These are phyloP conservation scores for Daedalea quercina DNA, from an alignment of 768 basidiomycete genomes.

Conservation along the genomic window DNA sequence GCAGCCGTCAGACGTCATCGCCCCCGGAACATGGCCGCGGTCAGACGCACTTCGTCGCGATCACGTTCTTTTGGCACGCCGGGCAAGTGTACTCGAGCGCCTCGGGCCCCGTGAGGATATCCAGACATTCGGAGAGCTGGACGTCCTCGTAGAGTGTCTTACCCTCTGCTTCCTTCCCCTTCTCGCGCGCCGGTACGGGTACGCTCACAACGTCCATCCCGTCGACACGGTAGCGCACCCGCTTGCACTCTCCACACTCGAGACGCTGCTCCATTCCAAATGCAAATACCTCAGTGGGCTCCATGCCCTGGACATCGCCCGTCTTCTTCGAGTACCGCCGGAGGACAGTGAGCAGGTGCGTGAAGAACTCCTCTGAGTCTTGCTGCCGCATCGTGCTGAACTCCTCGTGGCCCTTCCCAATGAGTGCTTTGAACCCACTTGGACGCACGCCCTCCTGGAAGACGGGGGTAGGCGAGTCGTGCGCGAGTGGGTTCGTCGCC, in stretches of 20 bases:
- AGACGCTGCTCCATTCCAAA: constrained; percentile 86
- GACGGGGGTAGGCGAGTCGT: constrained; percentile 36
- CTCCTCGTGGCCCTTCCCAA: constrained; percentile 90
- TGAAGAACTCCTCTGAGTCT: constrained; percentile 93
- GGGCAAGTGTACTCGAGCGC: constrained; percentile 79
- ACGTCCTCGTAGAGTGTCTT: constrained; percentile 63
- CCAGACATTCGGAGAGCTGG: constrained; percentile 52
- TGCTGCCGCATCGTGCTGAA: constrained; percentile 97
- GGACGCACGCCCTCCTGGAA: constrained; percentile 88
- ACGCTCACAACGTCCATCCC: constrained; percentile 72
- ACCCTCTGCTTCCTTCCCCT: constrained; percentile 47
- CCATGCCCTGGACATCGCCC: constrained; percentile 34
- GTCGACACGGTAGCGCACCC: constrained; percentile 81
- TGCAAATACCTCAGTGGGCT: constrained; percentile 71
- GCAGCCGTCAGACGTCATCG: background rate
- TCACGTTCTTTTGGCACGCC: constrained; percentile 57
- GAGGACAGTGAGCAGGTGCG: constrained; percentile 69
- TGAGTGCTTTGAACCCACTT: constrained; percentile 75
- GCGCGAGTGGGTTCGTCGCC: constrained; percentile 27
- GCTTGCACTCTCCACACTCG: constrained; percentile 71
- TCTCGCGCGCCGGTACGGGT: constrained; percentile 64
- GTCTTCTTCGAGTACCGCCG: constrained; percentile 55
- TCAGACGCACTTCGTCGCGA: constrained; percentile 56
- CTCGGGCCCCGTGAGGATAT: constrained; percentile 50
- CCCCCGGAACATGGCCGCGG: background rate